Evolutionary conservation across 148 eudicot genomes (phyloP).

Genomic region (Camellia sinensis): DNA sequence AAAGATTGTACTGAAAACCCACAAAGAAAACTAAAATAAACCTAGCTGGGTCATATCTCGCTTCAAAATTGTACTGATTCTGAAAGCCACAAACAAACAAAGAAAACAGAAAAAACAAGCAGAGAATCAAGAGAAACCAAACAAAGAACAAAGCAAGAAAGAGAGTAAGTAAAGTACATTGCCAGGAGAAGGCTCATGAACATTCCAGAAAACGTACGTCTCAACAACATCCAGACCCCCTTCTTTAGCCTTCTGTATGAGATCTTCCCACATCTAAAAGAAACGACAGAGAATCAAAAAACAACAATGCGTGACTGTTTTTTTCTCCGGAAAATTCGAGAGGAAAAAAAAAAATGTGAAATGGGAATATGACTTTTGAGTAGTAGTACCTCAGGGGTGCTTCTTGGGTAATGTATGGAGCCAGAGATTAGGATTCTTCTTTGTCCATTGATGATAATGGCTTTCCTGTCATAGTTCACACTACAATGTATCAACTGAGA

Average conservation of each 20-base stretch:
- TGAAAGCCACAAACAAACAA: too few species aligned
- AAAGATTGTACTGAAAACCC: too few species aligned
- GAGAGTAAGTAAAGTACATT: slow-evolving; percentile 41
- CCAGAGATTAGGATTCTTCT: slow-evolving; percentile 79
- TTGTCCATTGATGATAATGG: slow-evolving; percentile 64
- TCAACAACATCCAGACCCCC: slow-evolving; percentile 87
- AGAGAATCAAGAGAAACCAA: too few species aligned
- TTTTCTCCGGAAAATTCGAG: background rate
- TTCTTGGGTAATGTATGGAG: slow-evolving; percentile 88
- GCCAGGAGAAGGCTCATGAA: slow-evolving; percentile 85
- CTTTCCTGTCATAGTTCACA: slow-evolving; percentile 64
- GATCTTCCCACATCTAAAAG: slow-evolving; percentile 90
- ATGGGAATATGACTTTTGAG: background rate
- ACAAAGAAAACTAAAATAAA: slow-evolving; percentile 28
- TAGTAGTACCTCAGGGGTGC: slow-evolving; percentile 72
- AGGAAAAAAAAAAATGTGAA: background rate
- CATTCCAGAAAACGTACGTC: slow-evolving; percentile 91
- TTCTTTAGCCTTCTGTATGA: slow-evolving; percentile 77
- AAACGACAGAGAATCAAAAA: slow-evolving; percentile 5
- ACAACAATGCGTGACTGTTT: background rate
- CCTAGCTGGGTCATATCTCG: slow-evolving; percentile 35
- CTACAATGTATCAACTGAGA: slow-evolving; percentile 40
- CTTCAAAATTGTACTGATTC: too few species aligned
- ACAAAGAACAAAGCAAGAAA: background rate
- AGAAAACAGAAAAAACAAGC: too few species aligned